A percentile compares a stretch with the other conserved stretches of the same genome.
phyloP scores from a whole-genome alignment of 2,329 filamentous ascomycete genomes.

The Eutypella sp. region DNA sequence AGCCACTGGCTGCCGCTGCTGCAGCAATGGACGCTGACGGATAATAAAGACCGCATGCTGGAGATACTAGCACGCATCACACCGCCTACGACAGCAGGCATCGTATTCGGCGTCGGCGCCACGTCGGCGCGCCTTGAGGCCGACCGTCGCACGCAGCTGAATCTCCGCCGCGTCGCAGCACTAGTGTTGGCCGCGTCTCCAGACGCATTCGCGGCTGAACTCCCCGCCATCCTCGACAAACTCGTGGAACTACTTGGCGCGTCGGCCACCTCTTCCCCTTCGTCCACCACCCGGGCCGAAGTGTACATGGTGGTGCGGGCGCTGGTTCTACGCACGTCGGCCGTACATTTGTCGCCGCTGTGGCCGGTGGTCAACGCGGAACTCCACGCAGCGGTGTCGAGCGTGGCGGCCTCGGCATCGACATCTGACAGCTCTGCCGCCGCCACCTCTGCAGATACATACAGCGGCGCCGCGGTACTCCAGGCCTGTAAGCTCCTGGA shows the following conservation, averaged over 20 bases:
- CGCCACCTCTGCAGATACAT: constrained; percentile 61
- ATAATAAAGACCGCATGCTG: constrained; percentile 75
- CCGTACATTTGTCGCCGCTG: constrained; percentile 73
- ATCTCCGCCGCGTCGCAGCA: constrained; percentile 74
- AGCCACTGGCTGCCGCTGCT: constrained; percentile 78
- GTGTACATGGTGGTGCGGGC: constrained; percentile 85
- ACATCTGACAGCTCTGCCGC: constrained; percentile 51
- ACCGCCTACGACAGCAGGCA: constrained; percentile 85
- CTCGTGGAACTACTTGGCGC: constrained; percentile 81
- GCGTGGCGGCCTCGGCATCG: constrained; percentile 57
- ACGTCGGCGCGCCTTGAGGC: constrained; percentile 91
- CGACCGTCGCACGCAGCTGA: constrained; percentile 87
- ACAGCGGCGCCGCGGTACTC: constrained; percentile 70
- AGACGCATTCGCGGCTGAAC: constrained; percentile 75
- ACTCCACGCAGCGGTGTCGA: constrained; percentile 72
- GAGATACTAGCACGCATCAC: constrained; percentile 76
- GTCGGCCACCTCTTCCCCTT: constrained; percentile 84
- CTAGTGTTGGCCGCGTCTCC: constrained; percentile 71
- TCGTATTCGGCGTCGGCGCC: constrained; percentile 97
- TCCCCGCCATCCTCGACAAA: constrained; percentile 72
- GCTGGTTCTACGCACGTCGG: constrained; percentile 71
- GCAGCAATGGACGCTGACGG: constrained; percentile 75
- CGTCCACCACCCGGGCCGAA: constrained; percentile 81
- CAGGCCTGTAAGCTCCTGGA: constrained; percentile 95
- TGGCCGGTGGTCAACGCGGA: constrained; percentile 91